phyloP scores from a whole-genome alignment of 805 yeast species.

The Wickerhamiella domercqiae region DNA sequence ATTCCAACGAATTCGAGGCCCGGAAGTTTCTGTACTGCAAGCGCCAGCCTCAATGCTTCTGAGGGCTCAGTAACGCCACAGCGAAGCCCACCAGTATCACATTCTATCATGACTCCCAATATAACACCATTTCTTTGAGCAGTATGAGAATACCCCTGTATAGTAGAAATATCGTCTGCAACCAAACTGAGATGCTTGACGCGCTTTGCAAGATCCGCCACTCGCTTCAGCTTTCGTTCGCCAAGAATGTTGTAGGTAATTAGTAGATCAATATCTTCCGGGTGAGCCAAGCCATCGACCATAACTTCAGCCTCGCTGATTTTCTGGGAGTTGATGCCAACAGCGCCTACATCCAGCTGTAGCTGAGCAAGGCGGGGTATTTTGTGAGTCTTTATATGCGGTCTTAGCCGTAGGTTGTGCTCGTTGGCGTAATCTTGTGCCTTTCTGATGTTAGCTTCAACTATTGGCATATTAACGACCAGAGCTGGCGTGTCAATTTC shows the following conservation, averaged over 20 bases:
- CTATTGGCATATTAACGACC: constrained; percentile 5
- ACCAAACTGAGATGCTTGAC: constrained; percentile 7
- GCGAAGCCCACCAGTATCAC: constrained; percentile 13
- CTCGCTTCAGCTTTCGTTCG: constrained; percentile 6
- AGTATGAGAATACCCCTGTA: constrained; percentile 7
- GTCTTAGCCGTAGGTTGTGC: constrained; percentile 8
- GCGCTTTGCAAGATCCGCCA: constrained; percentile 4
- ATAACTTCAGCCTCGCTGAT: constrained; percentile 11
- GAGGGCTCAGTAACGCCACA: constrained; percentile 10
- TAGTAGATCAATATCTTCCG: constrained; percentile 6
- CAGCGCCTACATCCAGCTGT: constrained; percentile 11
- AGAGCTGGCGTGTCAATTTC: constrained; percentile 12
- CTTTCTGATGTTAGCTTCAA: constrained; percentile 5
- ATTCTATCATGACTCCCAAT: constrained; percentile 9
- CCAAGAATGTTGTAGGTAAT: constrained; percentile 12
- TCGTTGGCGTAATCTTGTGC: constrained; percentile 9
- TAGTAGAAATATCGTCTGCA: constrained; percentile 7
- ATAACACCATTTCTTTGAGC: background rate
- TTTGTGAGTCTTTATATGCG: constrained; percentile 14
- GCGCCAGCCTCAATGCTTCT: constrained; percentile 8
- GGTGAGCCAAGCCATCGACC: constrained; percentile 1
- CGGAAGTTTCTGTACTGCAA: background rate
- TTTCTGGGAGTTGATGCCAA: constrained; percentile 13
- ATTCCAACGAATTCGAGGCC: constrained; percentile 7
- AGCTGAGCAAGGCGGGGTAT: constrained; percentile 6